Conservation (phyloP, 2,329 filamentous ascomycete genomes). For the Ophiostoma triangulosporum region DNA sequence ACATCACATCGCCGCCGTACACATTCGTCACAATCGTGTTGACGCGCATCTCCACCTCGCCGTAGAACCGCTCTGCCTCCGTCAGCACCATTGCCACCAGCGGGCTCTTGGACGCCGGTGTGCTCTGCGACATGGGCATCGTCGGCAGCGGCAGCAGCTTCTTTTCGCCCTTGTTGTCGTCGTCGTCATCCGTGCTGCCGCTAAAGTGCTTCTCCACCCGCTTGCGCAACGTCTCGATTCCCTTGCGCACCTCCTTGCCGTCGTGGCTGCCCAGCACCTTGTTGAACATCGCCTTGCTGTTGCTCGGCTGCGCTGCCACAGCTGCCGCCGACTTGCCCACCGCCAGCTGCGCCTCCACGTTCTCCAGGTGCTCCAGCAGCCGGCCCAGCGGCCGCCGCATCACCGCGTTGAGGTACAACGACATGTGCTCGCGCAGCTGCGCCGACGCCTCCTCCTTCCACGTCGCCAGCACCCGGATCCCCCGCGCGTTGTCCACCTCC, state of each 20-base stretch:
- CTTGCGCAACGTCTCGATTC: slow-evolving; percentile 80
- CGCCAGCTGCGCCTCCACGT: slow-evolving; percentile 60
- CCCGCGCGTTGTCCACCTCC: slow-evolving; percentile 62
- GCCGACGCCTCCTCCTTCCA: slow-evolving; percentile 68
- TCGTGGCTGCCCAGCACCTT: slow-evolving; percentile 75
- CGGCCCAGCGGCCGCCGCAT: slow-evolving; percentile 83
- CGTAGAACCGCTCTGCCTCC: slow-evolving; percentile 51
- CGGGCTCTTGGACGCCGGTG: slow-evolving; percentile 4
- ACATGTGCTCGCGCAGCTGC: slow-evolving; percentile 78
- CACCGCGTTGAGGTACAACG: slow-evolving; percentile 73
- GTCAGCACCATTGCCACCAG: slow-evolving; percentile 44
- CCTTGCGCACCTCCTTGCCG: slow-evolving; percentile 70
- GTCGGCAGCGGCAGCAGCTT: slow-evolving; percentile 19
- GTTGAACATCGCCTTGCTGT: slow-evolving; percentile 71
- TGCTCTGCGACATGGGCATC: background rate
- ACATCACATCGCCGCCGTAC: slow-evolving; percentile 50
- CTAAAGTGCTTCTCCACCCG: slow-evolving; percentile 96
- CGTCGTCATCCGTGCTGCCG: slow-evolving; percentile 46
- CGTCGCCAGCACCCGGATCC: slow-evolving; percentile 62
- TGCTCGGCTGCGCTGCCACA: slow-evolving; percentile 69
- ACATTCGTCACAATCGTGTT: slow-evolving; percentile 46
- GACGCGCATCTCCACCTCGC: slow-evolving; percentile 47
- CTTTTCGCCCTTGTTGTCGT: background rate
- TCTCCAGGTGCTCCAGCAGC: slow-evolving; percentile 81
- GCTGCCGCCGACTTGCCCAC: slow-evolving; percentile 44